These are phyloP conservation scores for Lagenaria siceraria DNA, from an alignment of 306 rosid species.

Conservation along the genomic window DNA sequence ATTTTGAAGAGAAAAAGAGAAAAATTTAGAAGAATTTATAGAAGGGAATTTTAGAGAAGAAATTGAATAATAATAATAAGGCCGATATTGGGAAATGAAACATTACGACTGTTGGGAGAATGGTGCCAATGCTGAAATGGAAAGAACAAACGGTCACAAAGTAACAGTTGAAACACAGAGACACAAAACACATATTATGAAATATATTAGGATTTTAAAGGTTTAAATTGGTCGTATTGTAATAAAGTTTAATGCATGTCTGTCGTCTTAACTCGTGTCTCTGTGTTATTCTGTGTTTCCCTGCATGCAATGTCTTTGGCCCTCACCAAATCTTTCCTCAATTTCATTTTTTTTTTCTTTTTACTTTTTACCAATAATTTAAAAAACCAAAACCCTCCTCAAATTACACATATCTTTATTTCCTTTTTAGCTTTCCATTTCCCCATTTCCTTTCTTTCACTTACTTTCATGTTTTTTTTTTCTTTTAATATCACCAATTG, in stretches of 20 bases:
- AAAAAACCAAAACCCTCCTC: no score
- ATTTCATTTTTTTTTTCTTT: no score
- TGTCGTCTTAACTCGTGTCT: neutral
- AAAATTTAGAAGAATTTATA: neutral
- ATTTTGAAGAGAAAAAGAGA: neutral
- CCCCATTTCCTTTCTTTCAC: no score
- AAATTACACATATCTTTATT: no score
- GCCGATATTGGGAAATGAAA: neutral
- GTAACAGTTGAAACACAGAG: neutral
- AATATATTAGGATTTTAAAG: neutral
- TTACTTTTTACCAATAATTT: no score
- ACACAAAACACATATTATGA: neutral
- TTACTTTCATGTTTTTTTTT: no score
- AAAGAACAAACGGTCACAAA: neutral
- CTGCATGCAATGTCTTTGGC: neutral
- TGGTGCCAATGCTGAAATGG: neutral
- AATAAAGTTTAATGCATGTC: neutral
- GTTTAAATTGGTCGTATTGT: neutral
- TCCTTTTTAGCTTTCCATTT: no score
- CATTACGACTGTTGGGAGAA: slow-evolving; percentile 4
- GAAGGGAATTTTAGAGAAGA: neutral
- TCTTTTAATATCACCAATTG: no score
- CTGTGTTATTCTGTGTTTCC: neutral
- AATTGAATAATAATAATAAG: neutral
- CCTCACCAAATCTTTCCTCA: neutral